Evolutionary conservation across 73 alveolate genomes (phyloP).

Genomic region (Paramecium biaurelia): DNA sequence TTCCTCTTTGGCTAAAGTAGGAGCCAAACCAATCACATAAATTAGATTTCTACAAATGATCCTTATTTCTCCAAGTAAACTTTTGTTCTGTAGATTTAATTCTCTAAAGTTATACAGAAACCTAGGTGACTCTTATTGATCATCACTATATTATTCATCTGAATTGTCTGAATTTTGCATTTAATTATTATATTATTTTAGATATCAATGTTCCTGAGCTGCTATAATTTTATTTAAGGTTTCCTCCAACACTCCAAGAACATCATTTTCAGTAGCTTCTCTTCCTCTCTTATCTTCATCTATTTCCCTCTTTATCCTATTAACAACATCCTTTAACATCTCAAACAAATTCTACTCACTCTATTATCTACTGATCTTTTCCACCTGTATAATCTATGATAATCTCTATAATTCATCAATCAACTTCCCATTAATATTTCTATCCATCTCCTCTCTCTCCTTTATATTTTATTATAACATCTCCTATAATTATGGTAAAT

Average conservation of each 20-base stretch:
- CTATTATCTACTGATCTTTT: background rate
- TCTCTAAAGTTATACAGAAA: background rate
- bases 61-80: constrained; percentile 58
- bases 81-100: background rate
- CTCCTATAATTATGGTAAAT: background rate
- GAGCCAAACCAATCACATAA: constrained; percentile 84
- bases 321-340: constrained; percentile 37
- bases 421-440: background rate
- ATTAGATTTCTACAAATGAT: constrained; percentile 78
- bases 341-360: background rate
- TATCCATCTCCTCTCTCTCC: constrained; percentile 14
- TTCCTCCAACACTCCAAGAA: background rate
- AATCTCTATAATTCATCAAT: background rate
- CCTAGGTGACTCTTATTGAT: background rate
- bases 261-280: background rate
- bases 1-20: constrained; percentile 76
- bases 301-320: background rate
- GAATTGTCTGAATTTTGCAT: background rate
- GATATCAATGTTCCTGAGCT: background rate
- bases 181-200: background rate
- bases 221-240: background rate
- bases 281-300: background rate
- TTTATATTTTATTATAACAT: background rate
- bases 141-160: background rate
- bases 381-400: background rate